These are phyloP conservation scores for Penicillium ucsense DNA, from an alignment of 495 filamentous ascomycete species.

Conservation along the genomic window DNA sequence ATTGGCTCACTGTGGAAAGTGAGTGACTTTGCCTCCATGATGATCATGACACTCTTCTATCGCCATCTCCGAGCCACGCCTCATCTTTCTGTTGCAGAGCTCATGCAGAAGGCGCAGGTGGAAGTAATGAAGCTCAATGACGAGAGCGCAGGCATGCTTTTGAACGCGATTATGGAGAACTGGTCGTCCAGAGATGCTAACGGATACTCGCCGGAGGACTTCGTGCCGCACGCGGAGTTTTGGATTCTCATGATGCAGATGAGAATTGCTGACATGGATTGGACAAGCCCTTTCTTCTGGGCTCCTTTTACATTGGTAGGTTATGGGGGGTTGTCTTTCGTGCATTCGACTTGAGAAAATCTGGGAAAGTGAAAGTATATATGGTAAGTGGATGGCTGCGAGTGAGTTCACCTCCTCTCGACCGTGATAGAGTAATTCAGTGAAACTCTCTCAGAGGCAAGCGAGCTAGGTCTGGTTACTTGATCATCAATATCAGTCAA, in stretches of 20 bases:
- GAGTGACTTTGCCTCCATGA: conserved; percentile 22
- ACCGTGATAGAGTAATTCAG: no score
- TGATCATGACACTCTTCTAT: conserved; percentile 25
- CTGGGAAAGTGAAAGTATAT: not conserved
- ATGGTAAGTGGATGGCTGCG: not conserved
- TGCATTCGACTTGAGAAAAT: conserved; percentile 12
- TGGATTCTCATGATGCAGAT: conserved; percentile 12
- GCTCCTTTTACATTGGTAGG: conserved; percentile 19
- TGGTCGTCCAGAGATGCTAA: conserved; percentile 2
- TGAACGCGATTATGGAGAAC: conserved; percentile 12
- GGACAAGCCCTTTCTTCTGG: conserved; percentile 21
- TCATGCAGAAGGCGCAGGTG: conserved; percentile 13
- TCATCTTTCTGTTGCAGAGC: conserved; percentile 8
- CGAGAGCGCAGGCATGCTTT: conserved; percentile 9
- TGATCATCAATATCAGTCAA: no score
- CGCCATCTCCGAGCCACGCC: conserved; percentile 9
- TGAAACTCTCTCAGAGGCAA: no score
- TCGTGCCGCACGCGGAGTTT: conserved; percentile 16
- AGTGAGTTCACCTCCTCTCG: not conserved
- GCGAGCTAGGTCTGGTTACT: no score
- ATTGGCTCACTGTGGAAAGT: conserved; percentile 23
- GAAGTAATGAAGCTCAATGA: conserved; percentile 15
- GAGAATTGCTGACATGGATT: conserved; percentile 17
- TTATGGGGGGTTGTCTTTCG: conserved; percentile 18
- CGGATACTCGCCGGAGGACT: conserved; percentile 7